phyloP scores from a whole-genome alignment of 2,329 filamentous ascomycete species.

The Claviceps capensis region DNA sequence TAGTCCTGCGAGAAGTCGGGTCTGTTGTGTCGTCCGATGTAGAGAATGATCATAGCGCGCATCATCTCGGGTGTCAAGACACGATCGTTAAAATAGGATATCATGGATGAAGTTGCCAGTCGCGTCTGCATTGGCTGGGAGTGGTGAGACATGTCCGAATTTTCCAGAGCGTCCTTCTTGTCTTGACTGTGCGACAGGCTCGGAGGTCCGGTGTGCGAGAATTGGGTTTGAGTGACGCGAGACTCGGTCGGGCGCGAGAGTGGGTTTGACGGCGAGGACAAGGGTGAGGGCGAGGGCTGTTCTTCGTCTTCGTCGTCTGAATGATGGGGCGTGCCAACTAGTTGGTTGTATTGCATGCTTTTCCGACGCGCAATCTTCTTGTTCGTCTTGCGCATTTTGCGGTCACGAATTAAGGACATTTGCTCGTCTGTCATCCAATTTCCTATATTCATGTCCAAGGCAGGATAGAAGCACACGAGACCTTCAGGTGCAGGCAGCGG shows the following conservation, averaged over 20 bases:
- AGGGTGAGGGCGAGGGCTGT: constrained; percentile 11
- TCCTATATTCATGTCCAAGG: constrained; percentile 90
- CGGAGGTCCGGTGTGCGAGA: constrained; percentile 32
- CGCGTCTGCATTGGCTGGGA: constrained; percentile 58
- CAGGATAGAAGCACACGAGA: constrained; percentile 75
- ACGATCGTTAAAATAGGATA: constrained; percentile 94
- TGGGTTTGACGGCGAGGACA: too few relatives aligned
- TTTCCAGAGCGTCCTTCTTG: constrained; percentile 5
- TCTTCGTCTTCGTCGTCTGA: constrained; percentile 58
- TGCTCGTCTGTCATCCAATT: constrained; percentile 99
- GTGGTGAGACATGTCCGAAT: constrained; percentile 31
- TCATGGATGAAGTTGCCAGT: constrained; percentile 92
- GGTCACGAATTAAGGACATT: constrained; percentile 83
- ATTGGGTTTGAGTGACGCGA: constrained; percentile 28
- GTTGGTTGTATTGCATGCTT: constrained; percentile 72
- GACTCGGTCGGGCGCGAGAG: constrained; percentile 9
- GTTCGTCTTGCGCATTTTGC: constrained; percentile 65
- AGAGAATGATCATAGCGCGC: constrained; percentile 96
- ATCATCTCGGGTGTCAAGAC: constrained; percentile 96
- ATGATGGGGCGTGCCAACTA: constrained; percentile 71
- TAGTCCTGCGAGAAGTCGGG: constrained; percentile 90
- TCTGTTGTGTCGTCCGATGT: constrained; percentile 84
- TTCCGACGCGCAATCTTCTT: constrained; percentile 67
- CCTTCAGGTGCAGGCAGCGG: constrained; percentile 65
- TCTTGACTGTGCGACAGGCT: constrained; percentile 12